Evolutionary conservation across 352 stramenopile genomes (phyloP), one percentile per base, ranked within the genome.

Genomic region (Globisporangium abappressorium): DNA sequence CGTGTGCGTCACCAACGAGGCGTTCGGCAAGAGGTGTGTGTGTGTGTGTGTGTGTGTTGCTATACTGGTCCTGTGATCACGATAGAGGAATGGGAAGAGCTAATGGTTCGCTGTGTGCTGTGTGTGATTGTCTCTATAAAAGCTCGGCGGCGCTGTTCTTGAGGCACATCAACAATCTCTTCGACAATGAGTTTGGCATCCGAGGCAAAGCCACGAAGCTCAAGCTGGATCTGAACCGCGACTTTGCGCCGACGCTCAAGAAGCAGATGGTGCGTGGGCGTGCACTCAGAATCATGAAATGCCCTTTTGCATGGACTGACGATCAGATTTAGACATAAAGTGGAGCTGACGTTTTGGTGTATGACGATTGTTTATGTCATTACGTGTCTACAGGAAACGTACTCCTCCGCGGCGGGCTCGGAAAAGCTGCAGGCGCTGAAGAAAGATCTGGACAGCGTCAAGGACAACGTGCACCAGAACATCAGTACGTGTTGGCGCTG

Each of bases 201-300:
- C 84, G 88, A 57, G 88, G 88, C 56, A 94, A 94, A 66, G 86
- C 87, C 53, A 96, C 88, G 54, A 96, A 96, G 73, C 79, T 96
- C 60, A 93, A 93, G 54, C 69, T 94, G 28, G 88, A 96, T 63
- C 88, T 96, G 82, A 94, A 96, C 58, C 76, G 85, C 15, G 88
- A 96, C 62, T 96, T 96, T 77, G 80, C 81, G 34, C 82, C 84
- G 30, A 90, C 79, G 18, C 66, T 96, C 22, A 94, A 93, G 75
- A 94, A 88, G 70, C 81, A 94, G 75, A 94, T 96, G 88, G 84
- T 92, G 33, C 28, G 65, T 14, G 38, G 8, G 58, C 15, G 14
- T 33, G 30, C 30, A 33, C 30, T 33, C 30, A 33, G 30, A 33
- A 59, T 59, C 54, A 36, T 38, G 15, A 41, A 11, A 24, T 11